Percentiles rank a stretch among this genome's conserved stretches.
Conservation (phyloP, 495 filamentous ascomycete genomes). For the Talaromyces adpressus region DNA sequence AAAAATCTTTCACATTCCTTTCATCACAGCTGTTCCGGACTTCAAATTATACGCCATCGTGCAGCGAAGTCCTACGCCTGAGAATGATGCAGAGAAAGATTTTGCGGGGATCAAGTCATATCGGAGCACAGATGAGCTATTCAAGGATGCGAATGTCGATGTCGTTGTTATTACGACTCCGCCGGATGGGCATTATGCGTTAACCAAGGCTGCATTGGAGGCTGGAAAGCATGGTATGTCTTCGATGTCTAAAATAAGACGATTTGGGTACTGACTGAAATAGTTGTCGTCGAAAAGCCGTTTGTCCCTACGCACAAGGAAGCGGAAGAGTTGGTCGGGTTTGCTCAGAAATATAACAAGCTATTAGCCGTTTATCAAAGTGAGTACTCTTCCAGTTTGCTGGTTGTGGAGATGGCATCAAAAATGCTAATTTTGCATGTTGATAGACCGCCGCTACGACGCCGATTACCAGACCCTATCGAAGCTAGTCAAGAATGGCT, state of each 20-base stretch:
- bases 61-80: conserved; percentile 62
- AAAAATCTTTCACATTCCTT: conserved; percentile 86
- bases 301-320: conserved; percentile 69
- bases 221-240: conserved; percentile 64
- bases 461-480: conserved; percentile 75
- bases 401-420: background rate
- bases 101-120: conserved; percentile 59
- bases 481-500: conserved; percentile 47
- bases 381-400: conserved; percentile 14
- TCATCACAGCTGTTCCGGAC: conserved; percentile 57
- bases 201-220: conserved; percentile 60
- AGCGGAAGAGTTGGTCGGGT: conserved; percentile 58
- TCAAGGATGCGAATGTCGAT: conserved; percentile 59
- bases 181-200: conserved; percentile 65
- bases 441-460: conserved; percentile 68
- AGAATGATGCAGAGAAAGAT: conserved; percentile 60
- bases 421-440: conserved; percentile 8
- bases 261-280: background rate
- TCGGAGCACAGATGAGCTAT: conserved; percentile 52
- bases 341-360: conserved; percentile 55
- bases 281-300: conserved; percentile 81
- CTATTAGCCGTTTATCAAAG: conserved; percentile 80
- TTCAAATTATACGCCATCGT: conserved; percentile 71
- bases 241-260: background rate
- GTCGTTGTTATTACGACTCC: conserved; percentile 70